A percentile compares a stretch with the other conserved stretches of the same genome.
Evolutionary conservation across 2,329 filamentous ascomycete genomes (phyloP).

Genomic region (Elsinoe fawcettii): DNA sequence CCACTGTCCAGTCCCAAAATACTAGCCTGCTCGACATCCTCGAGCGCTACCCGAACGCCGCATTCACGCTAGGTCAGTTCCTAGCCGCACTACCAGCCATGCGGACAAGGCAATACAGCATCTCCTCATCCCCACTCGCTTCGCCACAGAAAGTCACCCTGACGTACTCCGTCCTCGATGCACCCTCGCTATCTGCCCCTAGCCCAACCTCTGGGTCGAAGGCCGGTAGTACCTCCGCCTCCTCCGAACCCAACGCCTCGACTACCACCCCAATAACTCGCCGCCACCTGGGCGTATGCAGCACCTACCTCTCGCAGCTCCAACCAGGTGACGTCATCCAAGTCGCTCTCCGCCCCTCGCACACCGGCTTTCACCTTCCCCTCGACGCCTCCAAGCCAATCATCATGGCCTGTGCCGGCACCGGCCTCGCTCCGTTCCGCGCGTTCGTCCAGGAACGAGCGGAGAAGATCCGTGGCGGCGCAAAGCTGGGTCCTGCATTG

Average conservation of each 20-base stretch:
- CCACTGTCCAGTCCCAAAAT: conserved; percentile 30
- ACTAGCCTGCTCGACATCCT: conserved; percentile 62
- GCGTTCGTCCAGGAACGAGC: conserved; percentile 92
- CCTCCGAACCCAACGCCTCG: background rate
- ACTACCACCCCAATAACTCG: background rate
- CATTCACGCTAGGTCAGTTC: conserved; percentile 58
- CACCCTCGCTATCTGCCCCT: conserved; percentile 18
- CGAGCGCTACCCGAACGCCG: conserved; percentile 52
- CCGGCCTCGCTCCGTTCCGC: conserved; percentile 96
- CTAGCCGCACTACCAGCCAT: conserved; percentile 67
- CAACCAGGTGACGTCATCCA: conserved; percentile 36
- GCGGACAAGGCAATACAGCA: conserved; percentile 40
- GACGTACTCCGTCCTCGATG: conserved; percentile 53
- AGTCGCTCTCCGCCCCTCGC: conserved; percentile 35
- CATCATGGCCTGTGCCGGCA: conserved; percentile 98
- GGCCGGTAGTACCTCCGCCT: no score
- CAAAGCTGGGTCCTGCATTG: conserved; percentile 40
- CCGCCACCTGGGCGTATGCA: conserved; percentile 38
- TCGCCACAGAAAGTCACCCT: conserved; percentile 37
- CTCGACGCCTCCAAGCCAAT: conserved; percentile 34
- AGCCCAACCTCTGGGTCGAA: no score
- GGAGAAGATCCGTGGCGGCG: conserved; percentile 40
- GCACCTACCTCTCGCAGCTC: conserved; percentile 36
- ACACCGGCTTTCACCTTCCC: conserved; percentile 39
- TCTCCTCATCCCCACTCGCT: conserved; percentile 29